Conservation (phyloP, 306 rosid species). For the Coriaria nepalensis region DNA sequence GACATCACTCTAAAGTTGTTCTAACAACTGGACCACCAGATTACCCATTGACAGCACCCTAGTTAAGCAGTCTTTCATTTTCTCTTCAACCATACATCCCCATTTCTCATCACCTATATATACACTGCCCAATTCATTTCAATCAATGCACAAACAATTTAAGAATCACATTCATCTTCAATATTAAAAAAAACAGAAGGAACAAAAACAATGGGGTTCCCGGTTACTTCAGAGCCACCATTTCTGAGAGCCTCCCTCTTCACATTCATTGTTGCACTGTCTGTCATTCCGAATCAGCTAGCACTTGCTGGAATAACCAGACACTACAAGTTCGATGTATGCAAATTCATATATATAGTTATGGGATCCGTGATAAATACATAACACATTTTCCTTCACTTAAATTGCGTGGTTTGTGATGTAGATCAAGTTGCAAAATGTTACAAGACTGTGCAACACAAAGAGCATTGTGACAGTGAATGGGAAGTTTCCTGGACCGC, state of each 20-base stretch:
- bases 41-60: conserved; percentile 1
- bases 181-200: too few species aligned
- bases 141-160: background rate
- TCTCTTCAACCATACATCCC: conserved; percentile 14
- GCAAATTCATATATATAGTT: conserved; percentile 1
- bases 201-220: background rate
- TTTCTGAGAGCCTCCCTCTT: conserved; percentile 17
- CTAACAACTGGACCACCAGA: conserved; percentile 28
- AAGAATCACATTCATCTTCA: background rate
- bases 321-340: conserved; percentile 52
- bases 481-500: conserved; percentile 72
- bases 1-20: conserved; percentile 58
- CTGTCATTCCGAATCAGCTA: conserved; percentile 16
- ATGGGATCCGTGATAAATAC: too few species aligned
- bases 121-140: conserved; percentile 9
- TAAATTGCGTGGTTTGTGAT: background rate
- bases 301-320: conserved; percentile 38
- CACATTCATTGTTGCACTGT: conserved; percentile 9
- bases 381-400: background rate
- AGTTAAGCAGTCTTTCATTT: conserved; percentile 1
- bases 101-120: conserved; percentile 11
- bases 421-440: conserved; percentile 38
- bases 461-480: conserved; percentile 55
- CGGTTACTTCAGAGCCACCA: conserved; percentile 4
- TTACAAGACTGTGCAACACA: conserved; percentile 47